Conservation (phyloP, 441 rosid species). For the Populus tomentosa region DNA sequence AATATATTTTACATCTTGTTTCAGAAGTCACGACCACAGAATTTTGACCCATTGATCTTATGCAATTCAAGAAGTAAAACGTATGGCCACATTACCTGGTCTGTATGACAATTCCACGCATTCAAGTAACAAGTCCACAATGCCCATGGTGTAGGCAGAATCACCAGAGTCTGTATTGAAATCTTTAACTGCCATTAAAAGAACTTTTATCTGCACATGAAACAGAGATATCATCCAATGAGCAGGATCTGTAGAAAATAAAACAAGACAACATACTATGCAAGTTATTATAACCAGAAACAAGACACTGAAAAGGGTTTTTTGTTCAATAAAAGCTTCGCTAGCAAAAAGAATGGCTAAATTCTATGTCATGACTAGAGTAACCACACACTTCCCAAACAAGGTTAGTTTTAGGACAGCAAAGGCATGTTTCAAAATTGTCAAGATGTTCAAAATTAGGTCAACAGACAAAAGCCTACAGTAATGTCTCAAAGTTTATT, state of each 20-base stretch:
- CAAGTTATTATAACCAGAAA: constrained; percentile 3
- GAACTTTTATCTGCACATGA: constrained; percentile 83
- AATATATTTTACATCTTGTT: neutral
- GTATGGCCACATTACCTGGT: constrained; percentile 61
- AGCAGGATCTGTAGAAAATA: constrained; percentile 4
- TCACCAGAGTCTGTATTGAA: constrained; percentile 91
- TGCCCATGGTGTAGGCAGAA: constrained; percentile 95
- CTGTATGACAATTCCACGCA: constrained; percentile 54
- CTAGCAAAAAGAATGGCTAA: neutral
- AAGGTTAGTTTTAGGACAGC: neutral
- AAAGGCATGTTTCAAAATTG: neutral
- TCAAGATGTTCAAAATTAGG: neutral
- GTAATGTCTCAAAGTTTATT: too few relatives aligned
- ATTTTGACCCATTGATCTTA: neutral
- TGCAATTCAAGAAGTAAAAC: constrained; percentile 13
- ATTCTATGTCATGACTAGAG: neutral
- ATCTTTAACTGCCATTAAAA: constrained; percentile 94
- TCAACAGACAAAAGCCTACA: neutral
- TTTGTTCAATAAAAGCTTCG: too few relatives aligned
- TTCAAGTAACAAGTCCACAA: constrained; percentile 72
- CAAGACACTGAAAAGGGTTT: neutral
- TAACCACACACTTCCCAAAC: neutral
- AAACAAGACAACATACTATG: constrained; percentile 9
- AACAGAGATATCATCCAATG: constrained; percentile 21
- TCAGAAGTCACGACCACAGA: constrained; percentile 10